Conservation (phyloP, 768 basidiomycete species). For the Pleurotus djamor region DNA sequence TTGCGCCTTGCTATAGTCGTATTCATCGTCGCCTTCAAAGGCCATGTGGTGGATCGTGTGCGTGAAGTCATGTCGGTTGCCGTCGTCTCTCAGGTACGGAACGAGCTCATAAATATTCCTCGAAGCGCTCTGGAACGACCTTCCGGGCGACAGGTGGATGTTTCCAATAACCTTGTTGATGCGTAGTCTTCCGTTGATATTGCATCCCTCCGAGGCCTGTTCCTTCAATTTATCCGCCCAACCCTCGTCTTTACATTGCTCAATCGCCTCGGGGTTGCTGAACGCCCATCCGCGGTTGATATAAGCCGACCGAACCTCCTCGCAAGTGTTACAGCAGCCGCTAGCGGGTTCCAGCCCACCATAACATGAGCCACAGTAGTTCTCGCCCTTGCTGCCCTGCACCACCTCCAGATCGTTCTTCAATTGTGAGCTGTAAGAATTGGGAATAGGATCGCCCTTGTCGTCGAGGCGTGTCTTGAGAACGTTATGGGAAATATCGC, state of each 20-base stretch:
- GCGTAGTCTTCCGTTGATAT: constrained; percentile 84
- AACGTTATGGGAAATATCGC: constrained; percentile 88
- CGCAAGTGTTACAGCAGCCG: constrained; percentile 96
- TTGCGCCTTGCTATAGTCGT: constrained; percentile 63
- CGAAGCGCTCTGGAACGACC: constrained; percentile 86
- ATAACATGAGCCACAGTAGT: constrained; percentile 95
- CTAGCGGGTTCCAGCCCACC: constrained; percentile 73
- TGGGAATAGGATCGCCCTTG: constrained; percentile 56
- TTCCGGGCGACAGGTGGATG: constrained; percentile 92
- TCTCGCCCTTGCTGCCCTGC: constrained; percentile 52
- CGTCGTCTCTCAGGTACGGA: constrained; percentile 89
- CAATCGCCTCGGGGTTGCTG: constrained; percentile 82
- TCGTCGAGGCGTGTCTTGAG: constrained; percentile 75
- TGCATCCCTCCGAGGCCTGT: constrained; percentile 94
- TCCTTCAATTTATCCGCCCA: constrained; percentile 94
- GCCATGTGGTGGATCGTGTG: constrained; percentile 81
- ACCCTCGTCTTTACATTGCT: constrained; percentile 94
- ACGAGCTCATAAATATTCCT: constrained; percentile 87
- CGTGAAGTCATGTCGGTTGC: constrained; percentile 90
- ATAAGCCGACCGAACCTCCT: constrained; percentile 90
- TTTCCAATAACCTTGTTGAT: constrained; percentile 98
- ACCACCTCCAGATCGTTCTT: constrained; percentile 87
- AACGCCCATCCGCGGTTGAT: constrained; percentile 96
- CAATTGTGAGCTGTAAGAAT: constrained; percentile 57
- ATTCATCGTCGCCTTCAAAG: constrained; percentile 85